Evolutionary conservation across 805 yeast species (phyloP).

Genomic region (Monosporozyma servazzii): DNA sequence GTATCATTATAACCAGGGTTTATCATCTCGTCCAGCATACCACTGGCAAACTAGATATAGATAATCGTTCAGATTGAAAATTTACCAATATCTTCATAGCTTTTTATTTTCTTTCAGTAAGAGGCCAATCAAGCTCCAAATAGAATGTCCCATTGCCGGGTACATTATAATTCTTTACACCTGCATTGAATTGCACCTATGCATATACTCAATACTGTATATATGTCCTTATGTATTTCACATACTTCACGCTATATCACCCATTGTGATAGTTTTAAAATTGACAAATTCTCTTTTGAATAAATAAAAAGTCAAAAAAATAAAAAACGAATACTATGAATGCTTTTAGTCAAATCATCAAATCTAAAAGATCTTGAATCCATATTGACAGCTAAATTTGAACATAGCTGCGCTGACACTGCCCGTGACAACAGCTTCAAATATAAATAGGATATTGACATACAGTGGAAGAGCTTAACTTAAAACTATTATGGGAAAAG

Average conservation of each 20-base stretch:
- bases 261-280: neutral
- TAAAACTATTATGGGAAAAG: slow-evolving; percentile 4
- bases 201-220: too few species aligned
- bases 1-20: slow-evolving; percentile 15
- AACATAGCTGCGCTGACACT: neutral
- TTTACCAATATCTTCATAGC: neutral
- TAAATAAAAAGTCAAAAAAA: neutral
- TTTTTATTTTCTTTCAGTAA: too few species aligned
- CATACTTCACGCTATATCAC: too few species aligned
- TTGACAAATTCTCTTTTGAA: neutral
- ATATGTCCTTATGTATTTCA: too few species aligned
- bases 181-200: too few species aligned
- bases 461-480: neutral
- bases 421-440: neutral
- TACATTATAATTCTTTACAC: too few species aligned
- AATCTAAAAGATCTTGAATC: neutral
- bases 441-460: neutral
- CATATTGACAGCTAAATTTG: neutral
- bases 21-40: slow-evolving; percentile 20
- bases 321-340: neutral
- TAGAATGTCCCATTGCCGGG: too few species aligned
- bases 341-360: neutral
- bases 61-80: neutral
- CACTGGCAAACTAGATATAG: slow-evolving; percentile 25
- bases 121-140: too few species aligned